phyloP scores from a whole-genome alignment of 2,329 filamentous ascomycete species.

The Emergomyces africanus region DNA sequence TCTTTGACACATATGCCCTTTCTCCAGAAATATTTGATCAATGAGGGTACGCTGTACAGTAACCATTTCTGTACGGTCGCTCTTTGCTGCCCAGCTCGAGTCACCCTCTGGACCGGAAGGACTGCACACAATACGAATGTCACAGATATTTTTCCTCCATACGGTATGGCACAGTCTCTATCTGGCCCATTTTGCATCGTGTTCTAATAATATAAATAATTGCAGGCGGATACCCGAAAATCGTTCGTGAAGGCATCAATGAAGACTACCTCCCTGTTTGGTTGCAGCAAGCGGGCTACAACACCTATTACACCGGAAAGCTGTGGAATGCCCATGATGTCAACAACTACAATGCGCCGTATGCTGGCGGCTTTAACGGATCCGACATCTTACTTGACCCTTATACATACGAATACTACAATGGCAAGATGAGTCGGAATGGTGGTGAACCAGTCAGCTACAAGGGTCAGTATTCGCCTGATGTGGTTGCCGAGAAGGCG shows the following conservation, averaged over 20 bases:
- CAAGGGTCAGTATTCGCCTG: conserved; percentile 40
- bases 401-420: conserved; percentile 53
- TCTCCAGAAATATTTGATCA: conserved; percentile 39
- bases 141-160: conserved; percentile 33
- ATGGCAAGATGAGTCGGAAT: conserved; percentile 49
- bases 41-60: conserved; percentile 45
- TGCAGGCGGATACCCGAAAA: conserved; percentile 45
- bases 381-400: conserved; percentile 51
- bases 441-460: conserved; percentile 40
- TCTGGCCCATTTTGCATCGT: too few relatives aligned
- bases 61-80: conserved; percentile 53
- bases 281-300: conserved; percentile 56
- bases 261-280: conserved; percentile 57
- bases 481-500: conserved; percentile 46
- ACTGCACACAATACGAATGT: conserved; percentile 58
- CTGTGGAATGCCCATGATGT: conserved; percentile 53
- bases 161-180: conserved; percentile 9
- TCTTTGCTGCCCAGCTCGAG: conserved; percentile 53
- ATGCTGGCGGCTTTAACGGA: too few relatives aligned
- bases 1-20: conserved; percentile 49
- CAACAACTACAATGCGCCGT: conserved; percentile 45
- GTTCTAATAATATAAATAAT: too few relatives aligned
- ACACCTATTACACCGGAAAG: conserved; percentile 59
- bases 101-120: conserved; percentile 50
- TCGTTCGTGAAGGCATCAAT: conserved; percentile 52